Percentiles rank a stretch among this genome's conserved stretches.
Evolutionary conservation across 2,329 filamentous ascomycete species (phyloP).

Genomic region (Ceratocystis ficicola): DNA sequence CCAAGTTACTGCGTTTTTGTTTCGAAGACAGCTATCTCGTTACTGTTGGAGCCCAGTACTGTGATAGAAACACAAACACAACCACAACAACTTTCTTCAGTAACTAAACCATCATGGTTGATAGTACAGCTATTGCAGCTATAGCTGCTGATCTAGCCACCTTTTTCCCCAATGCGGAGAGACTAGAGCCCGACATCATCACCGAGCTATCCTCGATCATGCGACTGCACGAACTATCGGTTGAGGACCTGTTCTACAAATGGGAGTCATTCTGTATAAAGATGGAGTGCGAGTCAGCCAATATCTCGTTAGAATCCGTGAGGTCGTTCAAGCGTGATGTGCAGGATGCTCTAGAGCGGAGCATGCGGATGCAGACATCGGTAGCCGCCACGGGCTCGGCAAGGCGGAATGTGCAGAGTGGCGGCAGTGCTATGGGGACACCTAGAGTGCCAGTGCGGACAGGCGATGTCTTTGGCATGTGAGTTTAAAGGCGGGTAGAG

Average conservation of each 20-base stretch:
- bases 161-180: constrained; percentile 44
- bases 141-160: constrained; percentile 32
- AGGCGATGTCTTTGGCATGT: constrained; percentile 71
- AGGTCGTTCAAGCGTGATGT: constrained; percentile 75
- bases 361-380: constrained; percentile 40
- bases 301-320: constrained; percentile 54
- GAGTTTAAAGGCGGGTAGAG: constrained; percentile 27
- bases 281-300: constrained; percentile 68
- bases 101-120: constrained; percentile 11
- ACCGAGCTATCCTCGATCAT: constrained; percentile 76
- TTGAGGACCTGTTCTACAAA: constrained; percentile 90
- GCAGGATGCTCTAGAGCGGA: constrained; percentile 71
- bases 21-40: too few species aligned
- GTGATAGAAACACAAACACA: neutral
- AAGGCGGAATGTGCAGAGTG: constrained; percentile 47
- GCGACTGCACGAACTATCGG: constrained; percentile 65
- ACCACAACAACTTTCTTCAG: neutral
- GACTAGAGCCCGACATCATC: constrained; percentile 64
- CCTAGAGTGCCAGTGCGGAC: constrained; percentile 47
- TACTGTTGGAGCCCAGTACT: too few species aligned
- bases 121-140: constrained; percentile 13
- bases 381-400: constrained; percentile 25
- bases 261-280: constrained; percentile 98
- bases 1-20: too few species aligned
- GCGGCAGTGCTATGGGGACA: constrained; percentile 44